Percentiles rank a stretch among this genome's conserved stretches.
Evolutionary conservation across 768 basidiomycete genomes (phyloP).

Genomic region (Pholiota microspora): DNA sequence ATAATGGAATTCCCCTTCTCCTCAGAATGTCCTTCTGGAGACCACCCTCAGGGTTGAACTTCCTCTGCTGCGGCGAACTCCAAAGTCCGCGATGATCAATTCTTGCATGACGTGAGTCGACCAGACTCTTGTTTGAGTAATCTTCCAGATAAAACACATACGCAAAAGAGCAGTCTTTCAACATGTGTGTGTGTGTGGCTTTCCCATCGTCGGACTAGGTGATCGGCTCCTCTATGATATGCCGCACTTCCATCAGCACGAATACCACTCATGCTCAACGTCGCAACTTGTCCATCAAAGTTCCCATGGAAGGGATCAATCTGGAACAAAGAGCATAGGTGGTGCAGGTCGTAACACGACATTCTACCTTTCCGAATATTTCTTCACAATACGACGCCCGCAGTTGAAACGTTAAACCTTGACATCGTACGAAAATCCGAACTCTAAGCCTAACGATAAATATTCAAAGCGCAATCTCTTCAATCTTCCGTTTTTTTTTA

Average conservation of each 20-base stretch:
- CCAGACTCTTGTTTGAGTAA: constrained; percentile 1
- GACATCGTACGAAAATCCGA: not conserved
- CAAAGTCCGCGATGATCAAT: constrained; percentile 4
- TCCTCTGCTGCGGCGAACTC: not conserved
- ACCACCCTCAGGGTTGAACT: not conserved
- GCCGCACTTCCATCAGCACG: constrained; percentile 7
- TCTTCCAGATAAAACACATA: constrained; percentile 1
- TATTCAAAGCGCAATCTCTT: not conserved
- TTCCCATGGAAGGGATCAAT: constrained; percentile 9
- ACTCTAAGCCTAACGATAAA: not conserved
- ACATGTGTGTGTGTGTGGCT: not conserved
- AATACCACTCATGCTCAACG: constrained; percentile 1
- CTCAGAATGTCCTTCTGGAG: not conserved
- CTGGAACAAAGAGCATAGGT: constrained; percentile 5
- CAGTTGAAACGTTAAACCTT: no score
- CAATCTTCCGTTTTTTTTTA: constrained; percentile 2
- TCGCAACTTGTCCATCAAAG: constrained; percentile 2
- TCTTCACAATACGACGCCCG: not conserved
- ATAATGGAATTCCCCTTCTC: not conserved
- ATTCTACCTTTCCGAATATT: not conserved
- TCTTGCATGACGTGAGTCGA: constrained; percentile 2
- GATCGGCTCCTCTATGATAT: constrained; percentile 9
- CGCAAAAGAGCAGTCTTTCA: not conserved
- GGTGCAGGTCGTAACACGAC: not conserved
- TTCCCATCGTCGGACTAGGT: constrained; percentile 8